Evolutionary conservation across 345 rosid species (phyloP).

Genomic region (Anastatica hierochuntica): DNA sequence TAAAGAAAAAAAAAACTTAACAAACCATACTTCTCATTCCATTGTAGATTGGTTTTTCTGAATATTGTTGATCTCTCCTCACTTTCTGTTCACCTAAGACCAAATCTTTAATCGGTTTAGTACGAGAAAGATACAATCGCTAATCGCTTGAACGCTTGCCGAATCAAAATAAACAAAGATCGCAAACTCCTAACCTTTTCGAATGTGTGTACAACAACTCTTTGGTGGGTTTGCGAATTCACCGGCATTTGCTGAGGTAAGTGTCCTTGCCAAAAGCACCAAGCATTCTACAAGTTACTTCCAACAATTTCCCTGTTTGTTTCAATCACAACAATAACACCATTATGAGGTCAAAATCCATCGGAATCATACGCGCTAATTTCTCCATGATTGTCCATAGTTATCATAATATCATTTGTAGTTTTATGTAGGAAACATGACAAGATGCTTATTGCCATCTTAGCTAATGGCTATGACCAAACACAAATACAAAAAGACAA

Average conservation of each 20-base stretch:
- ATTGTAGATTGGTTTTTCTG: not conserved
- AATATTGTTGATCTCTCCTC: not conserved
- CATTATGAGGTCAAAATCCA: constrained; percentile 11
- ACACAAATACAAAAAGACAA: not conserved
- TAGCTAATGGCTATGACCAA: not conserved
- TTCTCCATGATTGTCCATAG: constrained; percentile 9
- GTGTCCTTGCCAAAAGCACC: constrained; percentile 49
- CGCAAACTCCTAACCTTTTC: constrained; percentile 12
- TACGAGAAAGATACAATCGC: not conserved
- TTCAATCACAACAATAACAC: constrained; percentile 11
- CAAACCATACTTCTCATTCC: constrained; percentile 14
- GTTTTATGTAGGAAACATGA: constrained; percentile 14
- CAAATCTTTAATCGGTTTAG: constrained; percentile 9
- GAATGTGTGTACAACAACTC: constrained; percentile 19
- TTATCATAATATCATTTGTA: not conserved
- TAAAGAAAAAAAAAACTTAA: not conserved
- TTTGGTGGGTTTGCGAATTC: constrained; percentile 12
- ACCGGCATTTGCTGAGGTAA: constrained; percentile 38
- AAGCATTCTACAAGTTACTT: constrained; percentile 56
- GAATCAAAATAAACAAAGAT: not conserved
- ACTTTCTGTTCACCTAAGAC: constrained; percentile 15
- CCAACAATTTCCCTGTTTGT: constrained; percentile 57
- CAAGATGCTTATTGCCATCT: constrained; percentile 12
- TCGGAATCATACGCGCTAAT: constrained; percentile 1
- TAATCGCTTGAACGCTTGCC: too few relatives aligned